phyloP scores from a whole-genome alignment of 192 early-diverging fungal species.

The Coemansia sp. region DNA sequence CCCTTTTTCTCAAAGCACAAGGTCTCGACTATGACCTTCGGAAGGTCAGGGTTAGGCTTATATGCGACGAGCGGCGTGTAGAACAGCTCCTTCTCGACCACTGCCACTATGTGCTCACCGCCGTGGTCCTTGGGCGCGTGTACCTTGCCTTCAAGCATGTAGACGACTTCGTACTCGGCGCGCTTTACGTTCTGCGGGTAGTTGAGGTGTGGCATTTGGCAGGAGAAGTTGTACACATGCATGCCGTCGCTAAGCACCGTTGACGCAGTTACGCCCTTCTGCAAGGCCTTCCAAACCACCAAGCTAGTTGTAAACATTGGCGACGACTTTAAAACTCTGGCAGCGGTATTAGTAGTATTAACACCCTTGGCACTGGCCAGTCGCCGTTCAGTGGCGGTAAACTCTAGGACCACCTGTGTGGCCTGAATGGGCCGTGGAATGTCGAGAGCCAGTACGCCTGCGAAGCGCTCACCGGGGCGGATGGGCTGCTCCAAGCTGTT shows the following conservation, averaged over 20 bases:
- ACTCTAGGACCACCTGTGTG: slow-evolving; percentile 44
- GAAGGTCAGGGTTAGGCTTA: slow-evolving; percentile 21
- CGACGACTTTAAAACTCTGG: slow-evolving; percentile 20
- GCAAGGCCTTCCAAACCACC: slow-evolving; percentile 44
- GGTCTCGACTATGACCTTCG: slow-evolving; percentile 26
- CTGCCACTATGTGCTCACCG: slow-evolving; percentile 28
- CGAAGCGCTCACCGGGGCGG: slow-evolving; percentile 47
- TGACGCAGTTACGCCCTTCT: slow-evolving; percentile 40
- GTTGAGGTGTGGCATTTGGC: slow-evolving; percentile 52
- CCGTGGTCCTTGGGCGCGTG: slow-evolving; percentile 30
- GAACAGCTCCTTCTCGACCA: slow-evolving; percentile 35
- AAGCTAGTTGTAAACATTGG: slow-evolving; percentile 22
- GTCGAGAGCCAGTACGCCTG: slow-evolving; percentile 45
- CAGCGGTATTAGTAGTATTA: neutral
- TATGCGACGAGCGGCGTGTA: slow-evolving; percentile 39
- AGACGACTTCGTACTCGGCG: slow-evolving; percentile 34
- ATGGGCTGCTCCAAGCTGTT: slow-evolving; percentile 48
- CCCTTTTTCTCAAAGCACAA: slow-evolving; percentile 53
- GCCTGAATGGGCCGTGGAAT: slow-evolving; percentile 41
- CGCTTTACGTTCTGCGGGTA: slow-evolving; percentile 45
- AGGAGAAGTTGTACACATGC: slow-evolving; percentile 52
- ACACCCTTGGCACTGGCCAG: slow-evolving; percentile 17
- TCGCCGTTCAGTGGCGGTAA: slow-evolving; percentile 37
- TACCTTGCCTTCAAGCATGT: slow-evolving; percentile 28
- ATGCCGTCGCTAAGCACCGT: slow-evolving; percentile 53